Evolutionary conservation across 768 basidiomycete genomes (phyloP), one percentile per base, ranked within the genome.

Genomic region (Boletellus emodensis): DNA sequence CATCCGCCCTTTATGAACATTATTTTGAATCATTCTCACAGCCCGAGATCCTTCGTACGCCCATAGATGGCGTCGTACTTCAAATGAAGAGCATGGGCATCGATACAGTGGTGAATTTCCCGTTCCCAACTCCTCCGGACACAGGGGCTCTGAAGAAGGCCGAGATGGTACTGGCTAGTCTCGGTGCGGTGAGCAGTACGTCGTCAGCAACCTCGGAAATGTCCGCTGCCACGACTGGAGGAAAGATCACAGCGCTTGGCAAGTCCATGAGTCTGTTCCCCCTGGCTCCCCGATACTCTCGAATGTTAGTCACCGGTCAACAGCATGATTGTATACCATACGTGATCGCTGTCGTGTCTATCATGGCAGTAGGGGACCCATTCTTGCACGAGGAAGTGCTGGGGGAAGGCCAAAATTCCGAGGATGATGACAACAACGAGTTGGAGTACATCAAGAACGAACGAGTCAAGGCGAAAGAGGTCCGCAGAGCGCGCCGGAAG

Each of bases 1-100:
- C 95, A 8, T 94, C 92, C 9, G 91, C 94, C 14, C 77, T 99
- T 13, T 98, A 81, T 67, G 96, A 98, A 65, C 82, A 94, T 62
- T 83, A 95, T 67, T 95, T 98, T 63, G 85, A 89, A 30, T 71
- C 82, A 50, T 95, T 95, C 68, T 79, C 90, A 0, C 73, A 82
- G 51, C 96, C 96, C 2, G 96, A 99, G 67, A 94, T 98, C 49
- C 77, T 93, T 39, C 87, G 94, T 20, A 93, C 90, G 74, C 94
- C 96, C 0, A 95, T 98, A 58, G 96, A 98, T 60, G 94, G 94
- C 2, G 86, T 98, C 20, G 90, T 98, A 9, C 75, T 98, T 30
- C 94, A 97, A 68, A 97, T 99, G 95, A 99, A 99, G 75, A 85
- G 84, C 67, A 97, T 99, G 94, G 91, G 95, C 63, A 95, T 99